Percentiles rank a stretch among this genome's conserved stretches.
These are phyloP conservation scores for Lobosporangium transversale DNA, from an alignment of 192 early-diverging fungal genomes.

Conservation along the genomic window DNA sequence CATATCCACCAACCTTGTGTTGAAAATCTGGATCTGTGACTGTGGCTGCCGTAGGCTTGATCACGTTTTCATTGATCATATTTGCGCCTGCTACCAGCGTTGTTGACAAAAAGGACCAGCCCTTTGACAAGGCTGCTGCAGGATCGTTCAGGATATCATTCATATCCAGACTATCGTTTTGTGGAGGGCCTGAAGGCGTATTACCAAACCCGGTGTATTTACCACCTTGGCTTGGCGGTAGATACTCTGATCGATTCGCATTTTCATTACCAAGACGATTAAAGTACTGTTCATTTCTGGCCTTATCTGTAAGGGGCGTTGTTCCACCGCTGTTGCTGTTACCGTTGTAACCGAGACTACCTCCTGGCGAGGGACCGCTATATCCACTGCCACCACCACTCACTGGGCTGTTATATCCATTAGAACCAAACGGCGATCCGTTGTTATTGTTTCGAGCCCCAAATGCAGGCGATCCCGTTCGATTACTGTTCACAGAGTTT, in stretches of 20 bases:
- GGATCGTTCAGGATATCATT: constrained; percentile 77
- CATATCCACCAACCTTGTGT: constrained; percentile 69
- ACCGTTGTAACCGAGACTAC: constrained; percentile 15
- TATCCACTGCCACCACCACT: constrained; percentile 17
- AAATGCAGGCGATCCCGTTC: constrained; percentile 34
- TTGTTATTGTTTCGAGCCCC: constrained; percentile 19
- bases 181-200: constrained; percentile 47
- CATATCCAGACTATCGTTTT: constrained; percentile 51
- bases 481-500: constrained; percentile 41
- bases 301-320: constrained; percentile 58
- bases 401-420: constrained; percentile 15
- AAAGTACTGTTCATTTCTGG: constrained; percentile 85
- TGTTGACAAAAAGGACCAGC: constrained; percentile 70
- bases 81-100: constrained; percentile 67
- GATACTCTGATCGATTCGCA: constrained; percentile 60
- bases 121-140: constrained; percentile 71
- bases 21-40: constrained; percentile 74
- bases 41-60: constrained; percentile 69
- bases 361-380: constrained; percentile 33
- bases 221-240: constrained; percentile 82
- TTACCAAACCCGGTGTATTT: constrained; percentile 82
- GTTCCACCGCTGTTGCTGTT: constrained; percentile 13
- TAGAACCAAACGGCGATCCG: constrained; percentile 21
- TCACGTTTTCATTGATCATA: constrained; percentile 71
- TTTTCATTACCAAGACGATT: constrained; percentile 70